Evolutionary conservation across 202 grass and related monocot genomes (phyloP).

Genomic region (Brachypodium distachyon): DNA sequence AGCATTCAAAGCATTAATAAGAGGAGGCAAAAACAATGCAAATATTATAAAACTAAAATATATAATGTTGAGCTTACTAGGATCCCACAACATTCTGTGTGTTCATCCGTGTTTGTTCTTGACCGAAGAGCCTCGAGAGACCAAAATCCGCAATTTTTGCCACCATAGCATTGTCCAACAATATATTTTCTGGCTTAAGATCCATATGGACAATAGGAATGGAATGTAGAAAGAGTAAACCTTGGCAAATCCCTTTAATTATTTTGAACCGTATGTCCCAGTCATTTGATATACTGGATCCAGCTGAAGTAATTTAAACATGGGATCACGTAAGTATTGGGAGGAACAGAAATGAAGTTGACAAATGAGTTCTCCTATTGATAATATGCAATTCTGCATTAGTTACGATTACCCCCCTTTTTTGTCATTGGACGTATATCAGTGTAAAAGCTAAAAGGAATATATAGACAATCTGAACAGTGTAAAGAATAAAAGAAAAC

Average conservation of each 20-base stretch:
- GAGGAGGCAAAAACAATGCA: too few species aligned
- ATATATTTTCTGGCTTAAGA: constrained; percentile 38
- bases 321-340: too few species aligned
- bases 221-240: constrained; percentile 38
- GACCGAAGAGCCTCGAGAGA: constrained; percentile 30
- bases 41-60: too few species aligned
- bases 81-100: background rate
- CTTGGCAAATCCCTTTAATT: constrained; percentile 35
- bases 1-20: too few species aligned
- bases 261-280: constrained; percentile 27
- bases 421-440: background rate
- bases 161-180: constrained; percentile 30
- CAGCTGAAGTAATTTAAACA: background rate
- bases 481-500: too few species aligned
- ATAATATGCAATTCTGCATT: background rate
- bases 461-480: background rate
- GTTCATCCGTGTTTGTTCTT: constrained; percentile 6
- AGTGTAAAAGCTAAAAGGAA: background rate
- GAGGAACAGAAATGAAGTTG: background rate
- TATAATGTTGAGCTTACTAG: background rate
- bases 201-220: constrained; percentile 34
- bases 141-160: constrained; percentile 61
- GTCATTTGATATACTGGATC: background rate
- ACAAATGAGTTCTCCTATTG: background rate
- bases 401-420: too few species aligned